Conservation (phyloP, 2,329 filamentous ascomycete genomes). For the Colletotrichum tofieldiae region DNA sequence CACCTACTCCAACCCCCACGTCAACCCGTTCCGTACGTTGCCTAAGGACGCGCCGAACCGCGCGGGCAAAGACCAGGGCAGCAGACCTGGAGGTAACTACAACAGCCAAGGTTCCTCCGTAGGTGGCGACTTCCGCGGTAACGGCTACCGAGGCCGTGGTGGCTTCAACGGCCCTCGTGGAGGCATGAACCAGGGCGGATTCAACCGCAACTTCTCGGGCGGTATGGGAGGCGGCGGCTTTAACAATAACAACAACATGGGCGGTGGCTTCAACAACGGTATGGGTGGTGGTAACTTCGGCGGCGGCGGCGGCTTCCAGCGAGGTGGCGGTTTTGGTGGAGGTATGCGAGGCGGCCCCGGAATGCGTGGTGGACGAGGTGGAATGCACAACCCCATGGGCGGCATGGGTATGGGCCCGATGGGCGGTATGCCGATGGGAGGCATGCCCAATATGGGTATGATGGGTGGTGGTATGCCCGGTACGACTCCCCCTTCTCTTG, state of each 20-base stretch:
- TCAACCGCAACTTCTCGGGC: slow-evolving; percentile 54
- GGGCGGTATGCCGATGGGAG: slow-evolving; percentile 70
- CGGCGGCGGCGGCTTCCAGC: slow-evolving; percentile 64
- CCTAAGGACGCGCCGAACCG: slow-evolving; percentile 89
- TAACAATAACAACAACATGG: slow-evolving; percentile 63
- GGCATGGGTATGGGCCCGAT: slow-evolving; percentile 61
- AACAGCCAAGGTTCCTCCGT: slow-evolving; percentile 63
- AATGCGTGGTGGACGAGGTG: slow-evolving; percentile 53
- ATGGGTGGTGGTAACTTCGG: slow-evolving; percentile 67
- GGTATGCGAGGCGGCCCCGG: slow-evolving; percentile 66
- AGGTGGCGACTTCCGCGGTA: slow-evolving; percentile 61
- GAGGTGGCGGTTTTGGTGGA: slow-evolving; percentile 61
- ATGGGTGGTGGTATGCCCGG: slow-evolving; percentile 72
- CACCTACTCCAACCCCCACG: slow-evolving; percentile 81
- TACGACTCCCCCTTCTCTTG: slow-evolving; percentile 48
- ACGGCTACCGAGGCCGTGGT: slow-evolving; percentile 68
- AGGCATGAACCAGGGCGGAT: slow-evolving; percentile 65
- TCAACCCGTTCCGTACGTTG: slow-evolving; percentile 91
- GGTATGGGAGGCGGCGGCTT: slow-evolving; percentile 61
- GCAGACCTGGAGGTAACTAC: slow-evolving; percentile 65
- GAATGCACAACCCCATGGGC: slow-evolving; percentile 67
- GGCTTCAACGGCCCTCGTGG: slow-evolving; percentile 63
- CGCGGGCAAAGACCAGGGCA: slow-evolving; percentile 74
- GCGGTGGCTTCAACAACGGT: slow-evolving; percentile 65
- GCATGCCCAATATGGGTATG: slow-evolving; percentile 64